A percentile compares a stretch with the other conserved stretches of the same genome.
Evolutionary conservation across 805 yeast species (phyloP).

Genomic region (Phaffomyces thermotolerans): DNA sequence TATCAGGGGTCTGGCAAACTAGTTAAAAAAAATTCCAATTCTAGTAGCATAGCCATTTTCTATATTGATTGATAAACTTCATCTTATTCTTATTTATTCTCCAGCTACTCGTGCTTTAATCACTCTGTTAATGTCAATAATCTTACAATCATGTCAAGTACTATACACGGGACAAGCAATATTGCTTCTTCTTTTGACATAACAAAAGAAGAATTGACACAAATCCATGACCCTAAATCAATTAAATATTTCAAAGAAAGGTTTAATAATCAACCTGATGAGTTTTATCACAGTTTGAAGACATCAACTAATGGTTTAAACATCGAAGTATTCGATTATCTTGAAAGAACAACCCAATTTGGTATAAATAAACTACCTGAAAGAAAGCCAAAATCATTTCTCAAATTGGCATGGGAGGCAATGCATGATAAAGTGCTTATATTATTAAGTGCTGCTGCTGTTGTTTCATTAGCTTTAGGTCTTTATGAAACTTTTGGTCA

Average conservation of each 20-base stretch:
- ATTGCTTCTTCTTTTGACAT: conserved; percentile 4
- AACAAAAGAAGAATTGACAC: conserved; percentile 31
- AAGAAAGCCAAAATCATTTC: conserved; percentile 59
- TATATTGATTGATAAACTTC: too few species aligned
- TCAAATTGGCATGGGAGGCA: conserved; percentile 69
- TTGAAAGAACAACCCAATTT: conserved; percentile 39
- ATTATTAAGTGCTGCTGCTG: conserved; percentile 76
- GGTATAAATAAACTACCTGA: conserved; percentile 73
- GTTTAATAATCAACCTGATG: conserved; percentile 10
- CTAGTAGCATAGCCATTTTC: too few species aligned
- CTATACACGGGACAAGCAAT: too few species aligned
- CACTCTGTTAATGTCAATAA: neutral
- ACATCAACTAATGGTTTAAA: conserved; percentile 40
- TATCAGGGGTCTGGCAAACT: too few species aligned
- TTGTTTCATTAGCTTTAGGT: conserved; percentile 84
- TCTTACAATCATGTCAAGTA: neutral
- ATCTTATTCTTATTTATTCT: too few species aligned
- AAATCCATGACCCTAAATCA: conserved; percentile 59
- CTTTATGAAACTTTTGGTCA: conserved; percentile 88
- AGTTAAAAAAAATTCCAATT: too few species aligned
- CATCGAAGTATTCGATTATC: conserved; percentile 25
- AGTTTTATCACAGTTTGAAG: conserved; percentile 26
- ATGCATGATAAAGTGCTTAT: conserved; percentile 87
- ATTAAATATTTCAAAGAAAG: conserved; percentile 23
- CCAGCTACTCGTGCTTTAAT: too few species aligned